Evolutionary conservation across 2,329 filamentous ascomycete genomes (phyloP), one percentile per base, ranked within the genome.

Genomic region (Talaromyces atroroseus): DNA sequence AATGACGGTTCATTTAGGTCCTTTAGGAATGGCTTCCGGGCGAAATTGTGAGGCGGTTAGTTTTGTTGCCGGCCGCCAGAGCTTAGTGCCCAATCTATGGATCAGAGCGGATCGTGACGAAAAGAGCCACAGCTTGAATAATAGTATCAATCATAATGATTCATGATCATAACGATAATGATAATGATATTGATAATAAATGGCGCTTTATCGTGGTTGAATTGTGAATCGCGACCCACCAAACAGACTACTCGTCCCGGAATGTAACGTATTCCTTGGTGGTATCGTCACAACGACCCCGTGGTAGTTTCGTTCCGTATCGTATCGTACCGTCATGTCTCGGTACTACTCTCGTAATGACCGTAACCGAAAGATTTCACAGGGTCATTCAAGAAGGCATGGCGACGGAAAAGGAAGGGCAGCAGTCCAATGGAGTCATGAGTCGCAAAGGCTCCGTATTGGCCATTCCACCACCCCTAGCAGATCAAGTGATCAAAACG

Each of bases 401-500:
- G 49, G 45, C 44, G 34, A 18, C 44, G 16, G 21, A 44, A 45
- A 18, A 53, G 24, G 18, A 20, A 45, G 36, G 44, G 44, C 45
- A 36, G 21, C 45, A 45, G 46, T 42, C 21, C 45, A 14, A 40
- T 10, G n/a, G n/a, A 54, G 6, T 18, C 47, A 38, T 36, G 54
- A 59, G 46, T 51, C 50, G 20, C 46, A 23, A 21, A 54, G 26
- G 16, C 34, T 51, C 32, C 23, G 42, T 54, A 62, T 60, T 65
- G 63, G 61, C 40, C 26, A 10, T 44, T 20, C 36, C 18, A 68
- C 67, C 69, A 61, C 68, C 69, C 74, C 66, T 62, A 61, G 59
- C 60, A 70, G 69, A 79, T 85, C 82, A 84, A 84, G 81, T 85
- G 82, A 84, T 75, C 72, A 72, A 70, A 76, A 77, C 67, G 65